A percentile compares a stretch with the other conserved stretches of the same genome.
Conservation (phyloP, 148 eudicot species). For the Vaccinium myrtillus region DNA sequence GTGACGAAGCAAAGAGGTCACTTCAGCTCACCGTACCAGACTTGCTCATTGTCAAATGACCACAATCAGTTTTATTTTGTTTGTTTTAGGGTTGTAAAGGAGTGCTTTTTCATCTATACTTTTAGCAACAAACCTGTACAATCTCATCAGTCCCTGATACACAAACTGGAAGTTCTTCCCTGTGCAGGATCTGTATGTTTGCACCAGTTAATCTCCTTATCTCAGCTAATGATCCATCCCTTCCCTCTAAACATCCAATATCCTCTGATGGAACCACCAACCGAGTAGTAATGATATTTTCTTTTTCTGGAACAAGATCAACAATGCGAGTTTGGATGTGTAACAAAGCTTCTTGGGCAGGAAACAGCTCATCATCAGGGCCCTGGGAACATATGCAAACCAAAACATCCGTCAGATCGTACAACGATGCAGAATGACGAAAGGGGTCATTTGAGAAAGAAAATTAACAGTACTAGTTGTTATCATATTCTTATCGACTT, state of each 20-base stretch:
- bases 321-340: slow-evolving; percentile 93
- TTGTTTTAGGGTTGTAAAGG: background rate
- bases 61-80: background rate
- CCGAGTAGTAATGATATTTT: slow-evolving; percentile 83
- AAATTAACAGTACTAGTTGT: background rate
- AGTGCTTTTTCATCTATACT: background rate
- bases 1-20: background rate
- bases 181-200: slow-evolving; percentile 68
- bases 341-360: slow-evolving; percentile 97
- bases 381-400: slow-evolving; percentile 44
- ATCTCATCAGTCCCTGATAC: slow-evolving; percentile 60
- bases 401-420: background rate
- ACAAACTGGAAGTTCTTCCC: slow-evolving; percentile 67
- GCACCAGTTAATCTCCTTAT: slow-evolving; percentile 71
- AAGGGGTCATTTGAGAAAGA: slow-evolving; percentile 7
- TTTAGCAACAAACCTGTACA: slow-evolving; percentile 60
- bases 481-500: background rate
- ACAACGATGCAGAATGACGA: background rate
- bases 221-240: slow-evolving; percentile 56
- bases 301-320: slow-evolving; percentile 79
- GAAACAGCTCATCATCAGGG: slow-evolving; percentile 94
- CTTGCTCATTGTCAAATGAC: background rate
- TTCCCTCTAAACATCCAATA: slow-evolving; percentile 60
- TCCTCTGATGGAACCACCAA: slow-evolving; percentile 71
- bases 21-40: background rate